Conservation (phyloP, 148 eudicot genomes). For the Rhododendron ovatum region DNA sequence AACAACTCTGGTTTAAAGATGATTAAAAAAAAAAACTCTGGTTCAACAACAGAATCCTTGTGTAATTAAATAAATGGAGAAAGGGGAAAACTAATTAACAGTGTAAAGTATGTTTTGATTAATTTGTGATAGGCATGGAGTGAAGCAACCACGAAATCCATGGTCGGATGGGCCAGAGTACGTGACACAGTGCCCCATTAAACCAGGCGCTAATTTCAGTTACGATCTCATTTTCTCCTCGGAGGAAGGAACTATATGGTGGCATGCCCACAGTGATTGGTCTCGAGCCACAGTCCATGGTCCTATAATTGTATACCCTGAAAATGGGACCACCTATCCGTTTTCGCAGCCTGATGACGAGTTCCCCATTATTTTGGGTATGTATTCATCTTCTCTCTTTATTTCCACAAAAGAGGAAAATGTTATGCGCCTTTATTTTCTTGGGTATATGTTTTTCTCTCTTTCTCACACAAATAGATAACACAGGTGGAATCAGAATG, state of each 20-base stretch:
- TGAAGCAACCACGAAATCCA: constrained; percentile 3
- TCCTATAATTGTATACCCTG: background rate
- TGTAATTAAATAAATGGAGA: background rate
- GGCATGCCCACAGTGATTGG: constrained; percentile 11
- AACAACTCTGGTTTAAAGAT: background rate
- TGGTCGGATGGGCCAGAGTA: constrained; percentile 9
- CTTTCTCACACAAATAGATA: background rate
- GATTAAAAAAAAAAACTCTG: no score
- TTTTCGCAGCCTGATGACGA: background rate
- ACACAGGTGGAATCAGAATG: background rate
- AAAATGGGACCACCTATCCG: background rate
- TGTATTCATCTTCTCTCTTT: background rate
- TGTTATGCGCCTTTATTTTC: background rate
- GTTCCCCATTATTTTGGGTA: background rate
- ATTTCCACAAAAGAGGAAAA: background rate
- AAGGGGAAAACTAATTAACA: background rate
- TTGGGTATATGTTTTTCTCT: background rate
- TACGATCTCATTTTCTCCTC: background rate
- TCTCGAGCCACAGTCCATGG: constrained; percentile 7
- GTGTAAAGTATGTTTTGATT: background rate
- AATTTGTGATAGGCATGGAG: background rate
- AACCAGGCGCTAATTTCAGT: background rate
- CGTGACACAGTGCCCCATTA: background rate
- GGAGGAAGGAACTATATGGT: constrained; percentile 4
- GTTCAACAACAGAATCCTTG: background rate